Percentiles rank a stretch among this genome's conserved stretches.
Conservation (phyloP, 805 yeast species). For the Nakazawaea wickerhamii region DNA sequence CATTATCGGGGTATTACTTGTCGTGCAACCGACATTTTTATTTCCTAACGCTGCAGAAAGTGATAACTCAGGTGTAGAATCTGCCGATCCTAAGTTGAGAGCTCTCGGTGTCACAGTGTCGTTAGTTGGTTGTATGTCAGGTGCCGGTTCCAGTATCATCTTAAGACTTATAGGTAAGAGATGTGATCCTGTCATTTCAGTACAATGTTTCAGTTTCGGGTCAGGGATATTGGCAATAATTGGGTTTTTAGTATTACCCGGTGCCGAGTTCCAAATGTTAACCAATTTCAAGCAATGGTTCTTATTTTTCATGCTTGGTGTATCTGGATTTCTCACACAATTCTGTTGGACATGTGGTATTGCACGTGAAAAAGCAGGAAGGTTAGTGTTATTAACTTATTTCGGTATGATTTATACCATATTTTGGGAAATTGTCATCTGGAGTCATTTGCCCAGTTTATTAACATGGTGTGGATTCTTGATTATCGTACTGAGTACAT, state of each 20-base stretch:
- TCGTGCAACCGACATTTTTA: slow-evolving; percentile 39
- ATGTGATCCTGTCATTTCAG: slow-evolving; percentile 39
- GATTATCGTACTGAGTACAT: slow-evolving; percentile 34
- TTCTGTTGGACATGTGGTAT: slow-evolving; percentile 41
- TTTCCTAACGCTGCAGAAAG: slow-evolving; percentile 18
- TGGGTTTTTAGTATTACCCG: slow-evolving; percentile 30
- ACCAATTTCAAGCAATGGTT: slow-evolving; percentile 29
- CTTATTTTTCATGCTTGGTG: slow-evolving; percentile 33
- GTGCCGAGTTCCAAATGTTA: slow-evolving; percentile 26
- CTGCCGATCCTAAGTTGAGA: slow-evolving; percentile 33
- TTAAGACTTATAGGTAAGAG: slow-evolving; percentile 36
- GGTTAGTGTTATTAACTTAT: slow-evolving; percentile 36
- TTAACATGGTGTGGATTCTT: slow-evolving; percentile 35
- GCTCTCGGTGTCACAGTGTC: slow-evolving; percentile 35
- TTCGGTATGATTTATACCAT: slow-evolving; percentile 39
- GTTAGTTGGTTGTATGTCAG: slow-evolving; percentile 35
- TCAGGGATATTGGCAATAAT: slow-evolving; percentile 29
- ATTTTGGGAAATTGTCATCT: slow-evolving; percentile 37
- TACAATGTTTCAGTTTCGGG: slow-evolving; percentile 36
- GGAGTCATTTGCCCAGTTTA: slow-evolving; percentile 38
- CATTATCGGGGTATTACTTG: slow-evolving; percentile 34
- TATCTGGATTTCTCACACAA: slow-evolving; percentile 42
- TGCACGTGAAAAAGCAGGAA: slow-evolving; percentile 39
- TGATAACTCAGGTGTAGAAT: slow-evolving; percentile 31
- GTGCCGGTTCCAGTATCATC: slow-evolving; percentile 33